Conservation (phyloP, 192 early-diverging fungal species). For the Coemansia sp. region DNA sequence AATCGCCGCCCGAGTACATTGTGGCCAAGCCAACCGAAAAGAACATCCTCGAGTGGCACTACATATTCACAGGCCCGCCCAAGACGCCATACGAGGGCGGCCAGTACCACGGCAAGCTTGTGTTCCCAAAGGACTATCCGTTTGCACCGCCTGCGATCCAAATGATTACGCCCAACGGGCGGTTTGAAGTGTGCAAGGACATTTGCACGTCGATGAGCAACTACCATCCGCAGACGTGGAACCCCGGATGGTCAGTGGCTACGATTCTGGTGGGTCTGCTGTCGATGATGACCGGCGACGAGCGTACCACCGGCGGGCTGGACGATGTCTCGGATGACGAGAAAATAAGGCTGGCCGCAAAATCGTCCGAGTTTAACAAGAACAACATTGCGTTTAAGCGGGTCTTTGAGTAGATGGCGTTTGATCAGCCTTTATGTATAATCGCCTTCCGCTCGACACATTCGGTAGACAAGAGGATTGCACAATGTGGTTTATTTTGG, state of each 20-base stretch:
- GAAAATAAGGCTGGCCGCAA: constrained; percentile 62
- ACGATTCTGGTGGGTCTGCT: constrained; percentile 87
- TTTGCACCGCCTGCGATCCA: constrained; percentile 85
- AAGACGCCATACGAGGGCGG: constrained; percentile 85
- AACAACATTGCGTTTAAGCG: constrained; percentile 18
- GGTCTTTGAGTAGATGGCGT: neutral
- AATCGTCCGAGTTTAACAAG: constrained; percentile 46
- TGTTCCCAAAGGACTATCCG: constrained; percentile 95
- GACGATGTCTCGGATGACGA: constrained; percentile 68
- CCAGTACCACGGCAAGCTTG: constrained; percentile 87
- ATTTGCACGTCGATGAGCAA: constrained; percentile 94
- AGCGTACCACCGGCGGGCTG: constrained; percentile 80
- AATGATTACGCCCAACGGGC: constrained; percentile 80
- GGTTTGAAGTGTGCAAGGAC: constrained; percentile 92
- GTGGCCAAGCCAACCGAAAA: constrained; percentile 90
- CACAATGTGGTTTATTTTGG: too few relatives aligned
- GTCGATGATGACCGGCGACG: constrained; percentile 87
- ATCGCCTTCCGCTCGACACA: too few relatives aligned
- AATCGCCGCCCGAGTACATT: constrained; percentile 86
- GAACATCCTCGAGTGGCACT: constrained; percentile 98
- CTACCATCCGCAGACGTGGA: constrained; percentile 95
- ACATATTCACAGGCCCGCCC: constrained; percentile 86
- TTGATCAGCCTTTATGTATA: too few relatives aligned
- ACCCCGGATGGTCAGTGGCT: constrained; percentile 96
- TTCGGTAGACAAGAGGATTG: too few relatives aligned